A percentile compares a stretch with the other conserved stretches of the same genome.
phyloP scores from a whole-genome alignment of 2,329 filamentous ascomycete genomes.

The Byssoonygena ceratinophila region DNA sequence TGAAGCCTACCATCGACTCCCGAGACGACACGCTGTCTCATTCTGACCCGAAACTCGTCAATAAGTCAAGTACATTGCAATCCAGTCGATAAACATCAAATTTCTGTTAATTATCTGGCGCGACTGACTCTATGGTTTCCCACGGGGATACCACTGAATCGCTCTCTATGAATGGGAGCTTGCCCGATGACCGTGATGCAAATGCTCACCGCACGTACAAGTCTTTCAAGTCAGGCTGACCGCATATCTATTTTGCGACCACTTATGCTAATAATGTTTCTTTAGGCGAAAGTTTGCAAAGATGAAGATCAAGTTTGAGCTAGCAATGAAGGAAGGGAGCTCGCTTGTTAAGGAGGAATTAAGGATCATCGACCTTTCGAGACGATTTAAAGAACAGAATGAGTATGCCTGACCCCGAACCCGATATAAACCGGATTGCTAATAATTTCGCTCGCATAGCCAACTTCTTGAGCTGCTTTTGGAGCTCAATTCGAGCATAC shows the following conservation, averaged over 20 bases:
- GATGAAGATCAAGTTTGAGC: conserved; percentile 69
- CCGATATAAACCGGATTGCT: conserved; percentile 11
- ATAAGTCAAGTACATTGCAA: background rate
- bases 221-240: conserved; percentile 50
- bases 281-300: conserved; percentile 74
- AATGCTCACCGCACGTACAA: conserved; percentile 49
- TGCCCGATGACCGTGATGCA: conserved; percentile 25
- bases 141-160: conserved; percentile 21
- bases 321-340: conserved; percentile 63
- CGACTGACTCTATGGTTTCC: conserved; percentile 24
- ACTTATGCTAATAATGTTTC: background rate
- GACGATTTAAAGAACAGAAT: conserved; percentile 78
- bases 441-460: conserved; percentile 40
- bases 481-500: conserved; percentile 74
- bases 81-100: background rate
- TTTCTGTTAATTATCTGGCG: background rate
- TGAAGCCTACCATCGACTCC: too few relatives aligned
- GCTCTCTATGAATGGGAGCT: conserved; percentile 23
- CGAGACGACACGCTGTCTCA: too few relatives aligned
- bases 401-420: conserved; percentile 53
- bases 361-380: conserved; percentile 67
- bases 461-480: conserved; percentile 79
- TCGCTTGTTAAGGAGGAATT: conserved; percentile 65
- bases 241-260: background rate
- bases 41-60: background rate